These are phyloP conservation scores for Nigrospora sphaerica DNA, from an alignment of 2,329 filamentous ascomycete species.

Conservation along the genomic window DNA sequence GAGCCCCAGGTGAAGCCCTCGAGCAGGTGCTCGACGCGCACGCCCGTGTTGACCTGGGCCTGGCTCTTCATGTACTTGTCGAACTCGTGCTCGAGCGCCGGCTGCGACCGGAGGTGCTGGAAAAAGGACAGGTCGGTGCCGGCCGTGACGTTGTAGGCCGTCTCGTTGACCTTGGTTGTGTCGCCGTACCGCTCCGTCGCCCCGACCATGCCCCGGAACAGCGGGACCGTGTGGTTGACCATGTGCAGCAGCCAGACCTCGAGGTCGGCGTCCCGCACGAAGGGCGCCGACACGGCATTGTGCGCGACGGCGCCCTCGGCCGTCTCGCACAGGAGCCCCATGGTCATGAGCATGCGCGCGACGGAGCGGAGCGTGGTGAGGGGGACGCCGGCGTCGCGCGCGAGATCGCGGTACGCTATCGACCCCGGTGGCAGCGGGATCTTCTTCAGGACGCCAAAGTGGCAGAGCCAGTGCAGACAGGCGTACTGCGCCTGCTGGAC, in stretches of 20 bases:
- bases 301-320: constrained; percentile 17
- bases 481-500: constrained; percentile 1
- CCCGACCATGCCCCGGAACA: not conserved
- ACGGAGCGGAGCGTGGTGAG: constrained; percentile 7
- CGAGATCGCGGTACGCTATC: not conserved
- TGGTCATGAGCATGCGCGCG: constrained; percentile 24
- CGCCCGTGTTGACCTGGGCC: constrained; percentile 18
- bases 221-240: constrained; percentile 1
- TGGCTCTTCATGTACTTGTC: constrained; percentile 17
- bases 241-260: constrained; percentile 19
- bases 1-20: constrained; percentile 27
- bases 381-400: constrained; percentile 1
- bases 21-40: constrained; percentile 20
- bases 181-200: not conserved
- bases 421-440: not conserved
- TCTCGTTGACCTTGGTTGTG: not conserved
- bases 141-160: constrained; percentile 12
- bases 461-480: not conserved
- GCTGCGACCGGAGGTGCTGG: constrained; percentile 13
- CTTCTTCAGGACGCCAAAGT: not conserved
- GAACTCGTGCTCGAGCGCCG: constrained; percentile 14
- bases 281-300: constrained; percentile 17
- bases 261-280: constrained; percentile 10
- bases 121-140: constrained; percentile 15
- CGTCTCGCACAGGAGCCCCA: constrained; percentile 20